phyloP scores from a whole-genome alignment of 2,329 filamentous ascomycete genomes.

The Aspergillus transmontanensis region DNA sequence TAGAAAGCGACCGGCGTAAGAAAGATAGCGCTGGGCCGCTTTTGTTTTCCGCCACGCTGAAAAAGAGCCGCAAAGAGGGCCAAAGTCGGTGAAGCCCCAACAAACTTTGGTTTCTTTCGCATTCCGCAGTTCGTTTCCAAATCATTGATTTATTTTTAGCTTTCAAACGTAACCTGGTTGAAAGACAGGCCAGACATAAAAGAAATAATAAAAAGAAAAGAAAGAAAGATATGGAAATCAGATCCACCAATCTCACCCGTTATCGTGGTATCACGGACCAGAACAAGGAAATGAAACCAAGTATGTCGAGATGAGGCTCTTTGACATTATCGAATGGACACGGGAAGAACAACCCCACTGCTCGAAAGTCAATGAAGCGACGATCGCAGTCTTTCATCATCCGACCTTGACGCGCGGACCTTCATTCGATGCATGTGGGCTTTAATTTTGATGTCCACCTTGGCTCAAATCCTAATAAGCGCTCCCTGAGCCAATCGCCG shows the following conservation, averaged over 20 bases:
- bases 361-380: background rate
- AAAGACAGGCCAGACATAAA: too few species aligned
- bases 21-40: background rate
- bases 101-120: background rate
- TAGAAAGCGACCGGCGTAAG: background rate
- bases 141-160: background rate
- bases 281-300: background rate
- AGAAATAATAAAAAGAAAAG: too few species aligned
- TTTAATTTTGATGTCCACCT: background rate
- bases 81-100: background rate
- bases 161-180: too few species aligned
- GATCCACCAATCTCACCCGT: background rate
- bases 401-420: conserved; percentile 4
- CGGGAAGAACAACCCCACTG: background rate
- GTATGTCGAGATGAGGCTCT: background rate
- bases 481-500: background rate
- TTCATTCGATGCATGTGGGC: conserved; percentile 2
- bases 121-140: background rate
- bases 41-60: background rate
- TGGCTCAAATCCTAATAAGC: background rate
- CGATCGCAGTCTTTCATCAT: background rate
- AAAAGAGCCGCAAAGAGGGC: background rate
- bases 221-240: background rate
- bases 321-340: background rate
- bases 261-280: background rate